phyloP scores from a whole-genome alignment of 371 early-diverging fungal genomes.

The Lichtheimia corymbifera region DNA sequence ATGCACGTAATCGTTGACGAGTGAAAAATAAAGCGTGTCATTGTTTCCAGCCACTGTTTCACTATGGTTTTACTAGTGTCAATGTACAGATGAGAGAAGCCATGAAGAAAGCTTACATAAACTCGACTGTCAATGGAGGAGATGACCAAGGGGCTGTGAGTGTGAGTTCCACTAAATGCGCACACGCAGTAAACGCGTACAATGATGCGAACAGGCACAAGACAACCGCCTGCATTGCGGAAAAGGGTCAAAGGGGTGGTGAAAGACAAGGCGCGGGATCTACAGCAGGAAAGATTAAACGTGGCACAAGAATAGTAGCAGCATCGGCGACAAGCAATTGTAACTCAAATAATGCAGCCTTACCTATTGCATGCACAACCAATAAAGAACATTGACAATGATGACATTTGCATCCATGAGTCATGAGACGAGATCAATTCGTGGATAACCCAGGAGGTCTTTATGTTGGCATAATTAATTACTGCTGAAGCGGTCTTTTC shows the following conservation, averaged over 20 bases:
- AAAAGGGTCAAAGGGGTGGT: background rate
- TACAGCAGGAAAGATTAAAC: background rate
- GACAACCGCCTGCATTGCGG: constrained; percentile 1
- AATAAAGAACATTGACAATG: no score
- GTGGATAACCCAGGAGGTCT: no score
- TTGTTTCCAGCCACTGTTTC: constrained; percentile 68
- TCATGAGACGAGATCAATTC: no score
- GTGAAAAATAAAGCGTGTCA: constrained; percentile 57
- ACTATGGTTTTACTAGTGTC: constrained; percentile 22
- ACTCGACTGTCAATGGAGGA: constrained; percentile 59
- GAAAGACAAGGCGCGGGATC: background rate
- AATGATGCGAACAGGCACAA: background rate
- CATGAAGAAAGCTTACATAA: constrained; percentile 48
- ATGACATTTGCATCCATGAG: no score
- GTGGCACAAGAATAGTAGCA: background rate
- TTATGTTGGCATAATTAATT: no score
- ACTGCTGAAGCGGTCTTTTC: no score
- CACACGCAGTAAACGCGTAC: constrained; percentile 3
- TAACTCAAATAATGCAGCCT: no score
- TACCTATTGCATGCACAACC: no score
- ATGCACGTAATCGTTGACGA: constrained; percentile 53
- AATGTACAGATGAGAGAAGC: constrained; percentile 3
- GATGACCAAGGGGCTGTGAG: constrained; percentile 62
- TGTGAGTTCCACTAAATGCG: constrained; percentile 58
- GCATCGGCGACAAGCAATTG: no score